Evolutionary conservation across 768 basidiomycete genomes (phyloP).

Genomic region (Leccinum aurantiacum): DNA sequence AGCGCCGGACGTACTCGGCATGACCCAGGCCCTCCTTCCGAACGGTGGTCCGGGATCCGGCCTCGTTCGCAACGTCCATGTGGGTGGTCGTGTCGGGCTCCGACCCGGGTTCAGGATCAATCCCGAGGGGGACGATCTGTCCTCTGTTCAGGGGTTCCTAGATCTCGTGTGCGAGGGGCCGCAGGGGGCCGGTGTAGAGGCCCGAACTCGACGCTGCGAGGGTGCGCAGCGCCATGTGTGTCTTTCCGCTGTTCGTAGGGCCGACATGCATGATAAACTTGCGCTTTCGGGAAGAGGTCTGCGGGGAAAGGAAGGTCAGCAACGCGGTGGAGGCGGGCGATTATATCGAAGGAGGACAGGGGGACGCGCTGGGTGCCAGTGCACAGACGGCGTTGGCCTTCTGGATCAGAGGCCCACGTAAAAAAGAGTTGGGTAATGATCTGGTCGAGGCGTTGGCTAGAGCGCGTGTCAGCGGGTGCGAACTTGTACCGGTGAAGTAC

Average conservation of each 20-base stretch:
- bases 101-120: constrained; percentile 42
- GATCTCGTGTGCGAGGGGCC: too few species aligned
- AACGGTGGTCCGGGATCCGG: constrained; percentile 24
- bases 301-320: constrained; percentile 33
- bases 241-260: too few species aligned
- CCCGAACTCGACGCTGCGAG: too few species aligned
- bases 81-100: constrained; percentile 38
- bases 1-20: neutral
- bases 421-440: constrained; percentile 56
- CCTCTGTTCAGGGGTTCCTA: too few species aligned
- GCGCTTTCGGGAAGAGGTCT: too few species aligned
- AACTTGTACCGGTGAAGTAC: constrained; percentile 43
- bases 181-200: too few species aligned
- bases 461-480: constrained; percentile 29
- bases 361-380: constrained; percentile 24
- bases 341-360: constrained; percentile 35
- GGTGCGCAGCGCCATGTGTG: too few species aligned
- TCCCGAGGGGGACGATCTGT: constrained; percentile 68
- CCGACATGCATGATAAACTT: too few species aligned
- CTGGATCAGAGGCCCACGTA: constrained; percentile 49
- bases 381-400: constrained; percentile 26
- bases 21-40: constrained; percentile 38
- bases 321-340: constrained; percentile 40
- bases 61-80: constrained; percentile 25
- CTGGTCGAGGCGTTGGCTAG: constrained; percentile 39